Base-by-base conservation (phyloP, 2,329 filamentous ascomycete species). In the Paraconiothyrium brasiliense region DNA sequence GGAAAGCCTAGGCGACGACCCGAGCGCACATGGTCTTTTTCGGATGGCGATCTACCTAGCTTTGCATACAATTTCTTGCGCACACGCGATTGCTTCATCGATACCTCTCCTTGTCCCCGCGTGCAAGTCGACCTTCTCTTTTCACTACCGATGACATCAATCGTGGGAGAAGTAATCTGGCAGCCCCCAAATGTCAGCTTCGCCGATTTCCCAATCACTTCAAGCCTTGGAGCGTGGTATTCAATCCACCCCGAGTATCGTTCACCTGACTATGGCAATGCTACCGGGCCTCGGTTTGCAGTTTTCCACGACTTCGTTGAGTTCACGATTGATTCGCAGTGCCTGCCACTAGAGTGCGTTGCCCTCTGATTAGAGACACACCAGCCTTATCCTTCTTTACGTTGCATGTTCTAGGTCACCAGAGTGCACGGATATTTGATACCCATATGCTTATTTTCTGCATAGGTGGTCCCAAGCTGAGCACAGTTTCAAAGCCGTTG, bases 21-120 rank as follows among this genome's bases (percentile, higher is more conserved):
- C 39, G 32, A n/a, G 43, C 3, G 20, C 6, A 22, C 30, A 4
- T 78, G 76, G 75, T 72, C 75, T 13, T 49, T 64, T 1, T 68
- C 67, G 16, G 65, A 66, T 8, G 60, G 65, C 2, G 63, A 76
- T 37, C 58, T 79, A 13, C 68, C 67, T 2, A 60, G 58, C 4
- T 71, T 73, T 22, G 54, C 77, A 0, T 71, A 70, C 62, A 75
- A 77, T 47, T 76, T 76, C 43, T 41, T 77, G n/a, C 67, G 67
- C 1, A 71, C 69, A 1, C 73, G 73, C 20, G 76, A 79, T 44
- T 79, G 75, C 57, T 76, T 78, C 57, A 8, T 62, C 4, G 59
- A 72, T 24, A 62, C 58, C 1, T 63, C 50, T 11, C 57, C 60
- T 1, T 61, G 56, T 2, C 64, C 67, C 11, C 62, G 54, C 37